These are phyloP conservation scores for Rhodotorula sphaerocarpa DNA, from an alignment of 768 basidiomycete genomes.

Conservation along the genomic window DNA sequence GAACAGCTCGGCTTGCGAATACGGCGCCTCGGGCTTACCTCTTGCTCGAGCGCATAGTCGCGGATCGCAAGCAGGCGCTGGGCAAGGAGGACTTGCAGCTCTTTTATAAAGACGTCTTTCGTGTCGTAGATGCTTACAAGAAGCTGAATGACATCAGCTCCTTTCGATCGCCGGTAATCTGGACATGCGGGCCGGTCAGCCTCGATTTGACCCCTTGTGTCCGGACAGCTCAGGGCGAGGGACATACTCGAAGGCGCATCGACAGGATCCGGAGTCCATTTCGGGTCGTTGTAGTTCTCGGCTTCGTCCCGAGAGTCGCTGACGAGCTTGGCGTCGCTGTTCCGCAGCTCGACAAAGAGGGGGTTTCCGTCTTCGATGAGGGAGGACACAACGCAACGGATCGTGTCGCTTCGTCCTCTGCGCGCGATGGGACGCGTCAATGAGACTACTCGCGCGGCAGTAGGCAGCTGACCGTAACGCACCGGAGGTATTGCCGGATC, in stretches of 20 bases:
- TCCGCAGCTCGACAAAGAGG: constrained; percentile 50
- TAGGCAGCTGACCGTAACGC: constrained; percentile 24
- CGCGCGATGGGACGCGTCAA: too few relatives aligned
- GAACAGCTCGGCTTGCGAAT: too few relatives aligned
- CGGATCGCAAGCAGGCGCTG: constrained; percentile 71
- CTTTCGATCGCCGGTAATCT: constrained; percentile 88
- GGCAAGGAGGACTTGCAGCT: constrained; percentile 83
- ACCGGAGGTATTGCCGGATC: constrained; percentile 81
- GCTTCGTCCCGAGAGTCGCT: constrained; percentile 57
- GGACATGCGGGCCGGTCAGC: background rate
- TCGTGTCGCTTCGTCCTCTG: constrained; percentile 83
- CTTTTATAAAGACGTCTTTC: constrained; percentile 90
- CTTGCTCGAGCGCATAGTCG: constrained; percentile 69
- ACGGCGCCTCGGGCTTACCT: constrained; percentile 45
- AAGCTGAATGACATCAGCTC: constrained; percentile 88
- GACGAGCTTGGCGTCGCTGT: constrained; percentile 43
- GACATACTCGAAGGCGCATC: constrained; percentile 84
- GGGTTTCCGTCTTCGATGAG: constrained; percentile 86
- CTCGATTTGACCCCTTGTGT: background rate
- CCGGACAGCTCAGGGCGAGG: background rate
- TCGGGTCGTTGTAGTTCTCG: constrained; percentile 82
- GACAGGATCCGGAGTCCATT: constrained; percentile 92
- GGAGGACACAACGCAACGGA: constrained; percentile 82
- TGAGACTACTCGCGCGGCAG: too few relatives aligned
- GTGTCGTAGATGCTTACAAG: constrained; percentile 97